Evolutionary conservation across 2,329 filamentous ascomycete species (phyloP), one percentile per base, ranked within the genome.

Genomic region (Hirsutella rhossiliensis): DNA sequence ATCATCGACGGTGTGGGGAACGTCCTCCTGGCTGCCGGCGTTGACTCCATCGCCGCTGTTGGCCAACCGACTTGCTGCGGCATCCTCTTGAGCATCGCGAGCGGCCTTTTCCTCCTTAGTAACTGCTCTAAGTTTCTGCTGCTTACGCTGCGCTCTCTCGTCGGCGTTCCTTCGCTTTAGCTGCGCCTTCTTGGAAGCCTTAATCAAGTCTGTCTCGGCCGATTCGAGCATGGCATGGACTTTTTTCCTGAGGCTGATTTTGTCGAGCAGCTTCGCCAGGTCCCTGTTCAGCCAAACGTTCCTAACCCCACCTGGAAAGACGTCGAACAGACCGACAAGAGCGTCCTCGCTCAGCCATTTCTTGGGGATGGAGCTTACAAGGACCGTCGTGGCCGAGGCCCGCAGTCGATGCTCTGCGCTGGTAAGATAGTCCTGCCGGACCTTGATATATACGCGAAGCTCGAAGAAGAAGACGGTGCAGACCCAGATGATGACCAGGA

Each of bases 211-310:
- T 0, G 87, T 96, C 62, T 97, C 84, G 1, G 90, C 90, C 9
- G 65, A 64, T 57, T 98, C 92, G 0, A 98, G 75, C 45, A 71
- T 68, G 37, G 72, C 61, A 40, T 90, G 87, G 13, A 95, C 67
- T 9, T 74, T 66, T 48, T 88, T 78, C 38, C 92, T 77, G 50
- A 78, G 68, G 41, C 85, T 76, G 39, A 97, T 84, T 59, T 97
- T 97, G 48, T 89, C 83, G 40, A 86, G 75, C 11, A 98, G 73
- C 9, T 82, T 75, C 38, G 89, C 86, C 52, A 87, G 82, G 57
- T 98, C 86, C 48, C 90, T 78, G 47, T 96, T 98, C 54, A 98
- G 81, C 89, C 90, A 98, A 40, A 98, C 85, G 53, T 97, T 97
- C 47, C 87, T 79, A 56, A 98, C 83, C 28, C 92, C 92, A 18